These are phyloP conservation scores for Colletotrichum sublineola DNA, from an alignment of 2,329 filamentous ascomycete genomes.

Conservation along the genomic window DNA sequence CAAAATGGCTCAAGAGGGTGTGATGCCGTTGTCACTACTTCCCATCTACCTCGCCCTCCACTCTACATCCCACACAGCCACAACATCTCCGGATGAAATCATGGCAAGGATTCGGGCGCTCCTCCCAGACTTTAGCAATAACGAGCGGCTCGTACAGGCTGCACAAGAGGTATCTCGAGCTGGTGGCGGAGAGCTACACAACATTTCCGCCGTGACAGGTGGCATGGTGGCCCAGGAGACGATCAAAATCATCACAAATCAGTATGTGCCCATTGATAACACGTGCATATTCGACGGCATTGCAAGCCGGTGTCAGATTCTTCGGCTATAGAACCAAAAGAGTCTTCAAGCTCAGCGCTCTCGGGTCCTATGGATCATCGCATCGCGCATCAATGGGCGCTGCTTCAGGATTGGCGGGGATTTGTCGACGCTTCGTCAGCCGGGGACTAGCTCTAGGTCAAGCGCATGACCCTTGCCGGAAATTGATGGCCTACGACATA, in stretches of 20 bases:
- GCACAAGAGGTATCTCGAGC: conserved; percentile 80
- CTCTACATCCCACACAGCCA: conserved; percentile 62
- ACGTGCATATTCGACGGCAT: conserved; percentile 80
- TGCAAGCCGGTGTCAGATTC: conserved; percentile 70
- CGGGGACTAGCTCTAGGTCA: neutral
- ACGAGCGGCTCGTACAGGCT: conserved; percentile 65
- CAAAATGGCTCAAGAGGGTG: conserved; percentile 61
- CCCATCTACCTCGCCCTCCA: conserved; percentile 77
- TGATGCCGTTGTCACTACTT: conserved; percentile 70
- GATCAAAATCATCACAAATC: conserved; percentile 86
- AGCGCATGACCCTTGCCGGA: conserved; percentile 2
- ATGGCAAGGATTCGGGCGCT: conserved; percentile 59
- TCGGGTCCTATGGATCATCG: neutral
- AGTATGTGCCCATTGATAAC: conserved; percentile 80
- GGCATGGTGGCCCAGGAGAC: conserved; percentile 97
- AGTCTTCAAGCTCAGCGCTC: conserved; percentile 26
- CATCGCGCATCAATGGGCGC: neutral
- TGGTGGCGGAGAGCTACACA: conserved; percentile 89
- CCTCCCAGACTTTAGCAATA: conserved; percentile 62
- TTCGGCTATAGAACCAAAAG: conserved; percentile 61
- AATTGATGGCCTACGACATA: conserved; percentile 29
- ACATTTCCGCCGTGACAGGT: conserved; percentile 87
- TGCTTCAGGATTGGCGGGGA: conserved; percentile 26
- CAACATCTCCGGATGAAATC: conserved; percentile 66
- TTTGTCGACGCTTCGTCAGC: conserved; percentile 42